Evolutionary conservation across 176 grass and related monocot genomes (phyloP).

Genomic region (Olyra latifolia): DNA sequence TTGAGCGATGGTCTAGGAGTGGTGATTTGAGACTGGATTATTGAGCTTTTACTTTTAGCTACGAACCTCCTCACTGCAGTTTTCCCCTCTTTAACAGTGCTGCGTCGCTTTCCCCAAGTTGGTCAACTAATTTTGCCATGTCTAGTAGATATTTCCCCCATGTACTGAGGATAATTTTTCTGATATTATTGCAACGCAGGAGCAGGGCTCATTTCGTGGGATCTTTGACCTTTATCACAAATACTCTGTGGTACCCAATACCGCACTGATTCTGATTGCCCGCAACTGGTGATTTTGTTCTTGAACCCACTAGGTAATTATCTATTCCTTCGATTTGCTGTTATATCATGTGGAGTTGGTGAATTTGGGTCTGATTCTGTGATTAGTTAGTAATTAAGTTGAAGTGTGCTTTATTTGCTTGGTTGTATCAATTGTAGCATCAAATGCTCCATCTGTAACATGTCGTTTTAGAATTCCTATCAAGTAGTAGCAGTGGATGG

Average conservation of each 20-base stretch:
- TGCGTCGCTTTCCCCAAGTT: constrained; percentile 6
- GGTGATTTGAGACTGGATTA: not conserved
- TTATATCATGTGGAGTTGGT: not conserved
- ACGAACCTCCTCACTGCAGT: not conserved
- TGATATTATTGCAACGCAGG: constrained; percentile 32
- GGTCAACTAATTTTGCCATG: constrained; percentile 8
- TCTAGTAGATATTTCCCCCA: constrained; percentile 31
- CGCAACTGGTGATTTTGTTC: constrained; percentile 22
- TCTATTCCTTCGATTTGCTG: constrained; percentile 2
- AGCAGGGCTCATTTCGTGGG: not conserved
- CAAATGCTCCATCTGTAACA: not conserved
- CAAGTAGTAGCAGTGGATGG: not conserved
- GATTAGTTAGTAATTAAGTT: not conserved
- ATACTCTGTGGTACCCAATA: not conserved
- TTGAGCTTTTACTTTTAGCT: not conserved
- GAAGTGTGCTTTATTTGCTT: not conserved
- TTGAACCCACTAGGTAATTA: not conserved
- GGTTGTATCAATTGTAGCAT: not conserved
- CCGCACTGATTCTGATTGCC: not conserved
- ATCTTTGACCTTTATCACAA: not conserved
- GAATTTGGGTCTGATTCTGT: not conserved
- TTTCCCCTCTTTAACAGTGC: not conserved
- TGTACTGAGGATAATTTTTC: not conserved
- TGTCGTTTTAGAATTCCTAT: not conserved
- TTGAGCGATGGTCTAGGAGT: not conserved